Evolutionary conservation across 306 rosid genomes (phyloP), one percentile per base, ranked within the genome.

Genomic region (Calophaca sinica): DNA sequence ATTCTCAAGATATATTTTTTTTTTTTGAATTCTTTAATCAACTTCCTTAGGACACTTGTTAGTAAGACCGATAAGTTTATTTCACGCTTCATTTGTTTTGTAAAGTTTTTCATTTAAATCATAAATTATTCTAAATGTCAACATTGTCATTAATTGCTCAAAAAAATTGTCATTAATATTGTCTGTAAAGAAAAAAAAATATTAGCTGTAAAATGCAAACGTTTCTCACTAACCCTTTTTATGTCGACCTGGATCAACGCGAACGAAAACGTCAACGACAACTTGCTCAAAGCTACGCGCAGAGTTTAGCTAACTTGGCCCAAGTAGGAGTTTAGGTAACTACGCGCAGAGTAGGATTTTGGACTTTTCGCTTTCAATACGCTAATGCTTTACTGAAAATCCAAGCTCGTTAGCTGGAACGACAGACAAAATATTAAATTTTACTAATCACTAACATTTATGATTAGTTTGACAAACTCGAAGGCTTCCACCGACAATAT

Each of bases 221-320:
- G 13, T 13, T 36, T 61, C 8, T 12, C 3, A 36, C 5, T 32
- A 5, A 60, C 13, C 46, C 31, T n/a, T 14, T 45, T 45, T 45
- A 45, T 9, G 11, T 45, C 9, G 51, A 45, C 13, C 51, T 45
- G 12, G 11, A 32, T 13, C 11, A 61, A 20, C 52, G 2, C 14
- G 9, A 20, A 26, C 1, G 1, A 8, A 65, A 65, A 65, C 70
- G 70, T 65, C 70, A 65, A 44, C 70, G 39, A 65, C 70, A 65
- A 65, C 36, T 65, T 44, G 11, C 29, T 26, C 53, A 42, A 0
- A 63, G 70, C 51, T 41, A 63, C 35, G 35, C 36, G 52, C 36
- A 63, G 12, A 33, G 42, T 32, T 32, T 33, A 59, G 4, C 10
- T 5, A 11, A 33, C 65, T 5, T 59, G 65, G 42, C 20, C 44